A percentile compares a stretch with the other conserved stretches of the same genome.
Evolutionary conservation across 2,329 filamentous ascomycete species (phyloP).

Genomic region (Alternaria triticimaculans): DNA sequence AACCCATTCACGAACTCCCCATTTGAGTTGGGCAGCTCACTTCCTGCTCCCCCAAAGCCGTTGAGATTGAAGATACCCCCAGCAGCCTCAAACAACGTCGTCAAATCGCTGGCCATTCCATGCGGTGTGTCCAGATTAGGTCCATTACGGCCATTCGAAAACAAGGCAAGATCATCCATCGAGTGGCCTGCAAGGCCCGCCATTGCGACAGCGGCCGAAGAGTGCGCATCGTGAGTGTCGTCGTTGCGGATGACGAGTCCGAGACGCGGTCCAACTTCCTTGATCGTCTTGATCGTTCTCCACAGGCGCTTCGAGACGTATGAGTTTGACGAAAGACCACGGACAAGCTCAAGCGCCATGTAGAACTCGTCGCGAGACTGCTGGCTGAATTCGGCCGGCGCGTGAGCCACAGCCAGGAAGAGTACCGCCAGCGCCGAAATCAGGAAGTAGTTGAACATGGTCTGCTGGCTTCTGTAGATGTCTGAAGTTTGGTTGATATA

Average conservation of each 20-base stretch:
- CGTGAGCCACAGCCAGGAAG: constrained; percentile 78
- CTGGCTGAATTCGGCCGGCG: constrained; percentile 72
- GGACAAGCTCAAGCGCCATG: constrained; percentile 76
- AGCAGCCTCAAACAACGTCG: constrained; percentile 68
- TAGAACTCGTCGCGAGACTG: constrained; percentile 78
- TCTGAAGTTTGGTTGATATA: constrained; percentile 75
- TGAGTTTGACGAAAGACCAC: constrained; percentile 73
- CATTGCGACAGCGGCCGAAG: constrained; percentile 69
- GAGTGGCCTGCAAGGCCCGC: constrained; percentile 68
- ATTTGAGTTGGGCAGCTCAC: constrained; percentile 45
- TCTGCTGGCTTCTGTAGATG: constrained; percentile 73
- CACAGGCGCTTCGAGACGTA: constrained; percentile 76
- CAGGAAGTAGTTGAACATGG: constrained; percentile 82
- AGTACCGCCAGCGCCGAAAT: constrained; percentile 76
- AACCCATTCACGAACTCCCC: constrained; percentile 55
- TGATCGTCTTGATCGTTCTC: constrained; percentile 73
- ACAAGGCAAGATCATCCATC: constrained; percentile 64
- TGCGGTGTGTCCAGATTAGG: constrained; percentile 59
- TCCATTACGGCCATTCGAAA: constrained; percentile 48
- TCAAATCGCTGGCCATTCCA: constrained; percentile 68
- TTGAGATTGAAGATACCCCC: constrained; percentile 54
- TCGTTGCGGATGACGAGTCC: constrained; percentile 61
- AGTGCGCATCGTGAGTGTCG: constrained; percentile 62
- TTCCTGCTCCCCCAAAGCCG: constrained; percentile 38
- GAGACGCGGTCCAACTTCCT: constrained; percentile 73